These are phyloP conservation scores for Globisporangium megalacanthum DNA, from an alignment of 352 stramenopile genomes.

Conservation along the genomic window DNA sequence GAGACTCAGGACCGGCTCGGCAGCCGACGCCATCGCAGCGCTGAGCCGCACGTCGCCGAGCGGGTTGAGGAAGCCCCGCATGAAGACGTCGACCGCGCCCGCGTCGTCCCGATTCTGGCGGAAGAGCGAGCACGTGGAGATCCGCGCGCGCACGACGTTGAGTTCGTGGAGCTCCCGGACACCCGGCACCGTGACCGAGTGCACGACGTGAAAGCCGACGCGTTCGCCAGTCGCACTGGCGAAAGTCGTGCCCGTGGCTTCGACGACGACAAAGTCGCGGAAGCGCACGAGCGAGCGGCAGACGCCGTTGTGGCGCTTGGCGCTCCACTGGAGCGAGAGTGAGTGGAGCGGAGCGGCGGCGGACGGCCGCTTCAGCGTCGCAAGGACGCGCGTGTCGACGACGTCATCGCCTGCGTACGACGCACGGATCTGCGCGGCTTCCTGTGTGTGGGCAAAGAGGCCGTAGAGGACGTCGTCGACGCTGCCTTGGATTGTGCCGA, in stretches of 20 bases:
- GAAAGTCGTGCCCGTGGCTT: slow-evolving; percentile 42
- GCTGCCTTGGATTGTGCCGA: slow-evolving; percentile 25
- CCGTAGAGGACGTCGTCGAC: slow-evolving; percentile 59
- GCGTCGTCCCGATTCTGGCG: slow-evolving; percentile 2
- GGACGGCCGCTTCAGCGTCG: slow-evolving; percentile 27
- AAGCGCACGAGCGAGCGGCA: slow-evolving; percentile 38
- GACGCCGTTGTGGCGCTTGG: slow-evolving; percentile 12
- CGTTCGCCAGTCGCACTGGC: slow-evolving; percentile 26
- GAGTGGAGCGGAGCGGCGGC: slow-evolving; percentile 31
- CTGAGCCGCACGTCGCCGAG: slow-evolving; percentile 27
- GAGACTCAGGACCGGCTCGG: background rate
- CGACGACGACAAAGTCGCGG: slow-evolving; percentile 51
- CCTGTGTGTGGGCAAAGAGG: slow-evolving; percentile 37
- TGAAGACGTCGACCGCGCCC: background rate
- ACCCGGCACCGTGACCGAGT: slow-evolving; percentile 33
- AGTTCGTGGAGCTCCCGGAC: slow-evolving; percentile 25
- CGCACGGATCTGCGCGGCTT: slow-evolving; percentile 29
- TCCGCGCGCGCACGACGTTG: slow-evolving; percentile 28
- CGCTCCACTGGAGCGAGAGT: slow-evolving; percentile 20
- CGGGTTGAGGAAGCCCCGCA: slow-evolving; percentile 12
- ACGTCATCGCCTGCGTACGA: slow-evolving; percentile 49
- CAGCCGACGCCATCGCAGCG: slow-evolving; percentile 17
- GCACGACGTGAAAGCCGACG: slow-evolving; percentile 45
- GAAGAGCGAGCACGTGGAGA: slow-evolving; percentile 34
- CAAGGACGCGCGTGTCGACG: slow-evolving; percentile 37